phyloP scores from a whole-genome alignment of 148 eudicot genomes.

The Pharnaceum exiguum region DNA sequence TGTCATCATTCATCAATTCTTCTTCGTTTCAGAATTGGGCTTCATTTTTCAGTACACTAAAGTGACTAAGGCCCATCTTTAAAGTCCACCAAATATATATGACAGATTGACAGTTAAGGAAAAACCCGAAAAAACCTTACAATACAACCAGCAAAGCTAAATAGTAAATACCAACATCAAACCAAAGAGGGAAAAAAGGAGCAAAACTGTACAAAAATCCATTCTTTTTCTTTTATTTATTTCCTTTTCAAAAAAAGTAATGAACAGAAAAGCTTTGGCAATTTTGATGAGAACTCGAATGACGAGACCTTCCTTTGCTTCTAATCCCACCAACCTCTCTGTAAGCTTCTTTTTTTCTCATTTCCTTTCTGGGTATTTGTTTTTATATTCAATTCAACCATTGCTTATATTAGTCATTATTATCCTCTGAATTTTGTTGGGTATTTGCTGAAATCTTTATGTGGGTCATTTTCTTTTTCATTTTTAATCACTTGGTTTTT shows the following conservation, averaged over 20 bases:
- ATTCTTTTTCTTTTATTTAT: background rate
- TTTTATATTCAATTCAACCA: too few relatives aligned
- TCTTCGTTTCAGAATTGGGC: too few relatives aligned
- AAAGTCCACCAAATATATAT: too few relatives aligned
- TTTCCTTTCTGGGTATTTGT: background rate
- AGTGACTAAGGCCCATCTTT: too few relatives aligned
- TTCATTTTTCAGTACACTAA: too few relatives aligned
- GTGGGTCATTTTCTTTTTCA: too few relatives aligned
- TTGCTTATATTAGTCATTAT: too few relatives aligned
- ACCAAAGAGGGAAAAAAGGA: background rate
- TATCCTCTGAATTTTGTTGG: too few relatives aligned
- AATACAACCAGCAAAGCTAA: background rate
- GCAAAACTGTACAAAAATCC: background rate
- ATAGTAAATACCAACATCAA: background rate
- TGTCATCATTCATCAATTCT: background rate
- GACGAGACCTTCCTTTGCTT: slow-evolving; percentile 39
- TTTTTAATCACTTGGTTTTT: too few relatives aligned
- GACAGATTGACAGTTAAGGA: too few relatives aligned
- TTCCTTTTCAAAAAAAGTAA: background rate
- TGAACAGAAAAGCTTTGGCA: slow-evolving; percentile 82
- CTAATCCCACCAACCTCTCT: slow-evolving; percentile 15
- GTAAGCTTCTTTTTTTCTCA: slow-evolving; percentile 27
- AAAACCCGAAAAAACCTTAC: background rate
- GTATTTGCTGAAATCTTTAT: too few relatives aligned
- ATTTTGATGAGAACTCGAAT: slow-evolving; percentile 81